phyloP scores from a whole-genome alignment of 1,284 basidiomycete species.

The Spongiforma sp. region DNA sequence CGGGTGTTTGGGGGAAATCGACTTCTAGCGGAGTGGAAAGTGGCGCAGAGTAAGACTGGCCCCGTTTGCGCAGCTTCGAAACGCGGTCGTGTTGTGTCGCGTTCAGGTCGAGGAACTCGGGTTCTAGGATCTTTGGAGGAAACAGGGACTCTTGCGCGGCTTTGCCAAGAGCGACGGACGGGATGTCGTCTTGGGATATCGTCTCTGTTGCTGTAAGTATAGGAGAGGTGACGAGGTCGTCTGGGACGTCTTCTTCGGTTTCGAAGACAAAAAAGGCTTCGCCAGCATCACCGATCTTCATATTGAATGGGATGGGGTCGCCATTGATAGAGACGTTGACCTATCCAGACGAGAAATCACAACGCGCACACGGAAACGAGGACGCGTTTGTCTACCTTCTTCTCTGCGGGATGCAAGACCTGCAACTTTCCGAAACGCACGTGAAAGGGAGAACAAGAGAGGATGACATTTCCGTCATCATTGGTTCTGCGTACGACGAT shows the following conservation, averaged over 20 bases:
- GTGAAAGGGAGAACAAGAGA: constrained; percentile 96
- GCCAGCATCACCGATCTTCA: constrained; percentile 99
- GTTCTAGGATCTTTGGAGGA: constrained; percentile 41
- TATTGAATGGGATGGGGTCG: constrained; percentile 85
- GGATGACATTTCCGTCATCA: constrained; percentile 67
- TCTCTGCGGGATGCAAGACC: constrained; percentile 92
- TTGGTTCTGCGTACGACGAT: constrained; percentile 85
- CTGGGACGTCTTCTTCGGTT: constrained; percentile 93
- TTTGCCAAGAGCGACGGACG: constrained; percentile 28
- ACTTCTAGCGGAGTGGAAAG: constrained; percentile 29
- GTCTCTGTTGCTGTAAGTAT: constrained; percentile 71
- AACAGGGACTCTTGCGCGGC: constrained; percentile 11
- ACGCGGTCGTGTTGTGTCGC: constrained; percentile 20
- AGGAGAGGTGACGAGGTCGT: constrained; percentile 93
- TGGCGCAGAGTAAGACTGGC: constrained; percentile 35
- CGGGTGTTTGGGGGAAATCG: constrained; percentile 28
- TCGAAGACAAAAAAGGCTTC: constrained; percentile 99
- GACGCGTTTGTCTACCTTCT: constrained; percentile 66
- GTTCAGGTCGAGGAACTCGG: constrained; percentile 38
- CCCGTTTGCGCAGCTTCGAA: constrained; percentile 24
- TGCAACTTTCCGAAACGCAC: constrained; percentile 99
- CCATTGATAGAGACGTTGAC: constrained; percentile 88
- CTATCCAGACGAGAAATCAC: constrained; percentile 38
- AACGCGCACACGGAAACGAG: neutral
- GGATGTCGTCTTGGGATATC: constrained; percentile 35